Conservation (phyloP, 352 stramenopile genomes). For the Pythium inflatum region DNA sequence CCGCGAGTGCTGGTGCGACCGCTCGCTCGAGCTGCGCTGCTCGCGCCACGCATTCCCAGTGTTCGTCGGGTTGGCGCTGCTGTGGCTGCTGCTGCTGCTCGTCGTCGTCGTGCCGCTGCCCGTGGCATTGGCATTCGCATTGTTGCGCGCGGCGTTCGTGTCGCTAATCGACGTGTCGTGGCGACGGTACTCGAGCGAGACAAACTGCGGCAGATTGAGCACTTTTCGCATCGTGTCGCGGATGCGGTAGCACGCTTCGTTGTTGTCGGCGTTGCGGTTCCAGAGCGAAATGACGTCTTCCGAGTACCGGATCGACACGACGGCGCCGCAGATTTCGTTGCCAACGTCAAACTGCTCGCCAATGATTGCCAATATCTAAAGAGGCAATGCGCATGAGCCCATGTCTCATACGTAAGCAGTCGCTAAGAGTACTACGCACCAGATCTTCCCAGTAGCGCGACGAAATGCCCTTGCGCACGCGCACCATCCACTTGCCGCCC, state of each 20-base stretch:
- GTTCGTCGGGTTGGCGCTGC: constrained; percentile 5
- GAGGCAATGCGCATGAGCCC: not conserved
- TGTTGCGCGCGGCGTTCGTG: constrained; percentile 80
- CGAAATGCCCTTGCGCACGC: too few species aligned
- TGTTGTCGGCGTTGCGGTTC: constrained; percentile 84
- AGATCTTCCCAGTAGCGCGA: too few species aligned
- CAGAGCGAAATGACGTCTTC: constrained; percentile 97
- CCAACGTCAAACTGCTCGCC: constrained; percentile 95
- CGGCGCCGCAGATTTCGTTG: constrained; percentile 94
- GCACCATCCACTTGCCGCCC: constrained; percentile 97
- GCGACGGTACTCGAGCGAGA: constrained; percentile 92
- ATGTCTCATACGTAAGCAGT: too few species aligned
- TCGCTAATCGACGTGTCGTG: constrained; percentile 88
- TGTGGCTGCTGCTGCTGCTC: constrained; percentile 33
- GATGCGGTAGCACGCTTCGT: constrained; percentile 85
- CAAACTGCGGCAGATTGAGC: constrained; percentile 90
- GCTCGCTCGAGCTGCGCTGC: constrained; percentile 27
- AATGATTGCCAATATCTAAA: constrained; percentile 93
- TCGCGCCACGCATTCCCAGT: constrained; percentile 20
- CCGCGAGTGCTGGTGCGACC: constrained; percentile 24
- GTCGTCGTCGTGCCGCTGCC: constrained; percentile 22
- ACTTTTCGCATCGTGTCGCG: constrained; percentile 89
- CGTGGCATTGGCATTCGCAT: constrained; percentile 39
- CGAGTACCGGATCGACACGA: constrained; percentile 94
- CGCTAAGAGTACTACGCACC: too few species aligned